Base-by-base conservation (phyloP, 495 filamentous ascomycete species). In the Parachaetomium inaequale region DNA sequence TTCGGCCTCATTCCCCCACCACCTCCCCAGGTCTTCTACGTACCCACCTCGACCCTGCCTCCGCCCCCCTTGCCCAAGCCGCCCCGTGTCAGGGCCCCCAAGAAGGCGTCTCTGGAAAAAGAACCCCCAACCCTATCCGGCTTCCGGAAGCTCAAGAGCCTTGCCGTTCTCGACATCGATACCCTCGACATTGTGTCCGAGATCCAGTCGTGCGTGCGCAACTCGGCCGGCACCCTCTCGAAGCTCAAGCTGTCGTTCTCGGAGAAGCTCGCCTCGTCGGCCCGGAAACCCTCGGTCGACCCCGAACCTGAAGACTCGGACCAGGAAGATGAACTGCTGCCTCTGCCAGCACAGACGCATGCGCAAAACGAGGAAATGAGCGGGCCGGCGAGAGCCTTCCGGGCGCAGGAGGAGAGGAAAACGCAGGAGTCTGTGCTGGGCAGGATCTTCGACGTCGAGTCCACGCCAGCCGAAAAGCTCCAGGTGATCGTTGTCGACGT, bases 211-310 rank as follows among this genome's bases (percentile, higher is more conserved):
- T 87, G 83, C 59, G 70, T 88, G 25, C 68, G 70, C 38, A 78
- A 79, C 61, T 85, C 76, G 14, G 77, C 78, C 0, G 73, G 76
- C 7, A 78, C 79, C 2, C 74, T 88, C 26, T 76, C 74, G 23
- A 76, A 76, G 46, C 67, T 88, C 28, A 80, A 80, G 60, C 69
- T 88, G 4, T 87, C 85, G 2, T 80, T 88, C 55, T 87, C 85
- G 0, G 75, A 81, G 21, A 31, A 65, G 0, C 70, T 85, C 2
- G 81, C 82, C 7, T 66, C 66, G 52, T 77, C 77, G 64, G 79
- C 84, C 45, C 78, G 83, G 31, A 84, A 81, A 62, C 79, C 80
- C 6, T 64, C 73, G 5, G 69, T 77, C 0, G 79, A 82, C 29
- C 63, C 74, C 19, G 78, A 79, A 23, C 72, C 78, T 0, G 78